A percentile compares a stretch with the other conserved stretches of the same genome.
Evolutionary conservation across 768 basidiomycete species (phyloP).

Genomic region (Tulasnella calospora): DNA sequence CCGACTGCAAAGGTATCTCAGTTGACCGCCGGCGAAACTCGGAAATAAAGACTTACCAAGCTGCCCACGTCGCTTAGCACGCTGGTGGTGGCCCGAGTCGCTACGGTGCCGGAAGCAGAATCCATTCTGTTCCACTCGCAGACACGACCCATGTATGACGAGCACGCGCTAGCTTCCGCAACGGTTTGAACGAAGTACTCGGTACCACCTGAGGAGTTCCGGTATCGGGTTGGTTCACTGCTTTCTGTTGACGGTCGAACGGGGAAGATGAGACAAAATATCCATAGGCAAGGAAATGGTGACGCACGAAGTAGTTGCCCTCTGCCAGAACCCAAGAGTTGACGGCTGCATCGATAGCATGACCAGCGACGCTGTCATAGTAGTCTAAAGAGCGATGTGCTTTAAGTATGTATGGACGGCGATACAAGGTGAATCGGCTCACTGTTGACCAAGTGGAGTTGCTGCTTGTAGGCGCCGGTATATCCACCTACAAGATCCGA

Average conservation of each 20-base stretch:
- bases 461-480: background rate
- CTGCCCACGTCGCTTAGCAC: background rate
- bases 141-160: background rate
- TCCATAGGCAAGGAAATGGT: background rate
- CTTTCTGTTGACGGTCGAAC: background rate
- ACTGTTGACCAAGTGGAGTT: background rate
- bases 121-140: background rate
- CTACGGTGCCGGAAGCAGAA: background rate
- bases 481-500: background rate
- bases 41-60: background rate
- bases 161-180: background rate
- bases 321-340: background rate
- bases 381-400: background rate
- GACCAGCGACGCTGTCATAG: background rate
- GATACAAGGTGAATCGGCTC: background rate
- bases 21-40: background rate
- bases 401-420: background rate
- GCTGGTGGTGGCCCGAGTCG: background rate
- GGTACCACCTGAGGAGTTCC: background rate
- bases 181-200: background rate
- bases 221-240: background rate
- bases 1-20: background rate
- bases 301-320: background rate
- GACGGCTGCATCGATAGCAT: background rate
- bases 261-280: background rate